Base-by-base conservation (phyloP, 2,329 filamentous ascomycete species). In the Curvularia sp. region DNA sequence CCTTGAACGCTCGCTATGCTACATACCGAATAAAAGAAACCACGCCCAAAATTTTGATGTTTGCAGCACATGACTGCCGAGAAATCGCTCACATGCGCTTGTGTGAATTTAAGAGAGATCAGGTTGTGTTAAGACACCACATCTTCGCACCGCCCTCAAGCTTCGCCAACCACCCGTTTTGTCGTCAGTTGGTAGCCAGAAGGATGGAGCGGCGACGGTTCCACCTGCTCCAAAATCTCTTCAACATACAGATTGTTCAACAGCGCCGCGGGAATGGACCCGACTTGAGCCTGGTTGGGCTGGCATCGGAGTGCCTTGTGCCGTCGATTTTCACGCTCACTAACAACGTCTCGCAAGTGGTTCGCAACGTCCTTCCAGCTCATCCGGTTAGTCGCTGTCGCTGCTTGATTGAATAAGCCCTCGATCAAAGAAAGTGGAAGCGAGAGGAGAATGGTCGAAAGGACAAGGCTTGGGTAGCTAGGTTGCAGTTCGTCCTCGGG, bases 401-500 rank as follows among this genome's bases (percentile, higher is more conserved):
- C 81, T 12, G 80, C 81, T 49, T 86, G 86, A 66, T 90, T 88
- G 32, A 93, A 80, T 1, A 91, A 77, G 58, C 83, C 82, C 74
- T 89, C 88, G 23, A 93, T 80, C 27, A 88, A 79, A 13, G 83
- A 79, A 64, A 90, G 90, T 0, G 90, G 90, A 5, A 93, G 78
- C 39, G 90, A 91, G 51, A 92, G 78, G 2, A 93, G 79, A 21
- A 91, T 79, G 27, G 84, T 87, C 0, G 90, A 92, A 5, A 93
- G 77, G 0, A 83, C 75, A 0, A 80, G 80, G 23, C 82, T 81
- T 28, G 81, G 62, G 49, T 67, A 66, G 19, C 73, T 76, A 10
- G 76, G 68, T 38, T 76, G 73, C 28, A 71, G 67, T 10, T 81
- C 77, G 32, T 82, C 76, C 25, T 79, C 78, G 2, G 71, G 65